These are phyloP conservation scores for Closterium sp. DNA, from an alignment of 139 green algal species.

Conservation along the genomic window DNA sequence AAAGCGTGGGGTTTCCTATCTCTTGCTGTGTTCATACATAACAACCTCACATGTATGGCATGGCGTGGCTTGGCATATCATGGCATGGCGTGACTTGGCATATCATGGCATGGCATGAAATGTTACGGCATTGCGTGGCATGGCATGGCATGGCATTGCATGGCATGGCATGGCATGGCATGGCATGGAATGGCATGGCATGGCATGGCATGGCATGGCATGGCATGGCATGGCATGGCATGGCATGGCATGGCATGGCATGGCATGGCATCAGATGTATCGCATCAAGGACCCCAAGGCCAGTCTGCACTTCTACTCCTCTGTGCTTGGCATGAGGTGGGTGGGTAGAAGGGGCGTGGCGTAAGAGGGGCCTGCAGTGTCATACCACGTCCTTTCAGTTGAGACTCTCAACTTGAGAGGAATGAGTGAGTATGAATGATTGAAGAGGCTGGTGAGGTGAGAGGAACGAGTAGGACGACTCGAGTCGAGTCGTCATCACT, in stretches of 20 bases:
- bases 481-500: too few species aligned
- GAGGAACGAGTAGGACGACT: too few species aligned
- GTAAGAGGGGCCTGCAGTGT: too few species aligned
- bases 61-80: too few species aligned
- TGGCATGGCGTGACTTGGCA: not conserved
- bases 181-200: not conserved
- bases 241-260: not conserved
- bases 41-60: too few species aligned
- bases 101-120: not conserved
- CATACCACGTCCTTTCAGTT: too few species aligned
- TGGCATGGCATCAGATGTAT: constrained; percentile 35
- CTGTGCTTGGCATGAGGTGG: constrained; percentile 43
- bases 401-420: too few species aligned
- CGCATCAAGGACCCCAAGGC: constrained; percentile 47
- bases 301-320: constrained; percentile 40
- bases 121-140: too few species aligned
- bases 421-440: too few species aligned
- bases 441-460: too few species aligned
- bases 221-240: not conserved
- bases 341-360: too few species aligned
- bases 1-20: not conserved
- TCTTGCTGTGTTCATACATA: not conserved
- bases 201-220: not conserved
- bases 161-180: not conserved
- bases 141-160: not conserved